Evolutionary conservation across 192 early-diverging fungal genomes (phyloP).

Genomic region (Glomus cerebriforme): DNA sequence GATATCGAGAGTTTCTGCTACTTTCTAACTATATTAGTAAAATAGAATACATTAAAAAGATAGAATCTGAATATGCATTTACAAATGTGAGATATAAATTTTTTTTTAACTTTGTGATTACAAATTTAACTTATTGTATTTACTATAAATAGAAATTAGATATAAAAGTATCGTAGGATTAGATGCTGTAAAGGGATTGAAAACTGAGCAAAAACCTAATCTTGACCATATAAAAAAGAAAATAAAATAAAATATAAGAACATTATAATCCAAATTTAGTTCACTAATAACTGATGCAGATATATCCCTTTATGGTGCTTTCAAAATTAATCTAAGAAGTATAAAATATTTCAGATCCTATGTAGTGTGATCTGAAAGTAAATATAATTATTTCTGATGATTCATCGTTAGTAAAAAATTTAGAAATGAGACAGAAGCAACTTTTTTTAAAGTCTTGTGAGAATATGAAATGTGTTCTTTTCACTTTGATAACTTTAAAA

Average conservation of each 20-base stretch:
- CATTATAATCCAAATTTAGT: constrained; percentile 16
- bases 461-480: constrained; percentile 8
- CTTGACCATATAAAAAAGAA: constrained; percentile 16
- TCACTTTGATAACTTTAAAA: not conserved
- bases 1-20: constrained; percentile 28
- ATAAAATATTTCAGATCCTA: constrained; percentile 5
- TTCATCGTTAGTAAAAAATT: constrained; percentile 8
- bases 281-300: too few species aligned
- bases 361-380: not conserved
- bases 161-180: constrained; percentile 27
- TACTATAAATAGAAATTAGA: constrained; percentile 31
- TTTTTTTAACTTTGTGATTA: constrained; percentile 20
- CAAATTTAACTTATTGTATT: constrained; percentile 25
- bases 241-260: constrained; percentile 9
- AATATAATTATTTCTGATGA: constrained; percentile 20
- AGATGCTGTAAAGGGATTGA: constrained; percentile 21
- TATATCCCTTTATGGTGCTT: too few species aligned
- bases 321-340: not conserved
- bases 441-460: not conserved
- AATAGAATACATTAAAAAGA: not conserved
- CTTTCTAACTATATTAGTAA: constrained; percentile 1
- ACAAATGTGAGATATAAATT: not conserved
- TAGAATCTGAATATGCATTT: constrained; percentile 27
- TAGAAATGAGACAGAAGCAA: not conserved
- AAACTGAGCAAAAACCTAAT: constrained; percentile 2